phyloP scores from a whole-genome alignment of 2,329 filamentous ascomycete genomes.

The Arthrinium phaeospermum region DNA sequence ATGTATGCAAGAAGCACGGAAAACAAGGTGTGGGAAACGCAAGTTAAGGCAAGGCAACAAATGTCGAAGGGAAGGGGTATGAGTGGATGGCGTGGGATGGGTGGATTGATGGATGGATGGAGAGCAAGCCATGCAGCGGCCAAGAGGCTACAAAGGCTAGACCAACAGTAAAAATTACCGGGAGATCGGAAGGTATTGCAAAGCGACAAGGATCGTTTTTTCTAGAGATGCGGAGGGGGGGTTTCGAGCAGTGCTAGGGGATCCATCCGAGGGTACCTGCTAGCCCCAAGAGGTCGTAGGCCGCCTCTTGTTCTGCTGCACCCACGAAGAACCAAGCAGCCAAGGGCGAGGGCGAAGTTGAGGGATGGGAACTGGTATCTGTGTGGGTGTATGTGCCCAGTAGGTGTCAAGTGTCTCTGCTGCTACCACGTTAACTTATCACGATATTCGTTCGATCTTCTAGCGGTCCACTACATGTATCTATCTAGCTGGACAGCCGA shows the following conservation, averaged over 20 bases:
- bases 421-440: too few relatives aligned
- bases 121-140: not conserved
- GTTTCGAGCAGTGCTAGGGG: slow-evolving; percentile 7
- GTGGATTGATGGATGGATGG: not conserved
- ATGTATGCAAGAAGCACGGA: slow-evolving; percentile 16
- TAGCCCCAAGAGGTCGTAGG: not conserved
- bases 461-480: too few relatives aligned
- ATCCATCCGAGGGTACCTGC: not conserved
- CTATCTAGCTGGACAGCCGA: too few relatives aligned
- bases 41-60: slow-evolving; percentile 14
- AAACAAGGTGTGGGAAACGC: slow-evolving; percentile 12
- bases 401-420: too few relatives aligned
- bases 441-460: too few relatives aligned
- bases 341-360: too few relatives aligned
- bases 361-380: too few relatives aligned
- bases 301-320: too few relatives aligned
- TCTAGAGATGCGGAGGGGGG: slow-evolving; percentile 15
- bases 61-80: slow-evolving; percentile 18
- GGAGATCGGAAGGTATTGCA: slow-evolving; percentile 15
- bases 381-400: too few relatives aligned
- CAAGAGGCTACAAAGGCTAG: not conserved
- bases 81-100: slow-evolving; percentile 8
- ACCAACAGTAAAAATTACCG: slow-evolving; percentile 6
- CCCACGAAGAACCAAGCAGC: too few relatives aligned
- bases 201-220: slow-evolving; percentile 14